Base-by-base conservation (phyloP, 768 basidiomycete species). In the Amanita rimosa region DNA sequence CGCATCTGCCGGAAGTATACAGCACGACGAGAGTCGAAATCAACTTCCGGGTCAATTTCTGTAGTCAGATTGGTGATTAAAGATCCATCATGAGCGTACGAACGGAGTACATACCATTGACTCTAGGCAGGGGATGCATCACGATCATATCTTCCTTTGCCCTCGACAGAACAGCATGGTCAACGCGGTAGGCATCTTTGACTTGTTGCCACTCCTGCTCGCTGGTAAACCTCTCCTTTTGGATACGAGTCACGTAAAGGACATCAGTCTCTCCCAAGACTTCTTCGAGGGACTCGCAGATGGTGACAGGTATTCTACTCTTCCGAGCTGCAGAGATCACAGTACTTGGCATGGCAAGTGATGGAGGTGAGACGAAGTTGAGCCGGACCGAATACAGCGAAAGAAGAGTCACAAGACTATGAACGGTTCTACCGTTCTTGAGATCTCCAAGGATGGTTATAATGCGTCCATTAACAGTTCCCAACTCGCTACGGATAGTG, bases 1-100 rank as follows among this genome's bases (percentile, higher is more conserved):
- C 93, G 82, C 94, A 96, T 97, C 61, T 97, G 94, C 34, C 95
- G 82, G 85, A 98, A 97, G 68, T 97, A 98, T 17, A 90, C 92
- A 2, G 94, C 94, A 9, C 94, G 78, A 24, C 88, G 79, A 6
- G 81, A 86, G 64, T 98, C 95, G 56, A 94, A 97, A 65, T 99
- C 96, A 39, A 99, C 94, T 63, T 95, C 94, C 2, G 92, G 90
- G 62, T 97, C 95, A 57, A 99, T 97, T 85, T 99, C 96, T 92
- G 55, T 3, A n/a, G 21, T 37, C 7, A 7, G 27, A 1, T 52
- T 39, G 14, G 31, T 50, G 9, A 51, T 61, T 27, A 31, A 6
- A 49, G 49, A 51, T 47, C 35, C 26, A 19, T 26, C 14, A 34
- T 21, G 0, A 5, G 10, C 41, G 9, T 26, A 29, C 6, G 8